Percentiles rank a stretch among this genome's conserved stretches.
Conservation (phyloP, 2,329 filamentous ascomycete genomes). For the Cordyceps pruinosa region DNA sequence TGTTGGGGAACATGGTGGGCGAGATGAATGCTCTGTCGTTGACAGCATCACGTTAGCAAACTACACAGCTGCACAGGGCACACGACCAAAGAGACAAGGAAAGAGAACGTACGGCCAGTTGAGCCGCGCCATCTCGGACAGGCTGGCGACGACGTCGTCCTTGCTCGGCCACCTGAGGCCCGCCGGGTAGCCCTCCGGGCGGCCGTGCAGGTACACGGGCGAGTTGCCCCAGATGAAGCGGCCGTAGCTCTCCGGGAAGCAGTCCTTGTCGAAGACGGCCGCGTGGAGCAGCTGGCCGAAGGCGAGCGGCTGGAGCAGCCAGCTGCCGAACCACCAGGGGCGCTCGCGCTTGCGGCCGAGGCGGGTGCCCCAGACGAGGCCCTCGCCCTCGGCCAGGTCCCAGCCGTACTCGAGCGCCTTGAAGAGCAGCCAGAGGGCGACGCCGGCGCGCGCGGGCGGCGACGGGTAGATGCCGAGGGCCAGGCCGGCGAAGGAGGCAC, state of each 20-base stretch:
- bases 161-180: constrained; percentile 66
- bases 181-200: constrained; percentile 61
- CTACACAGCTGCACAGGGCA: not conserved
- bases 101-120: constrained; percentile 66
- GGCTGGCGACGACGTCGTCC: constrained; percentile 69
- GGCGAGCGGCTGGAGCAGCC: constrained; percentile 70
- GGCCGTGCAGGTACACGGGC: constrained; percentile 67
- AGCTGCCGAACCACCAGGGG: constrained; percentile 81
- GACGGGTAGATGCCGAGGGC: constrained; percentile 69
- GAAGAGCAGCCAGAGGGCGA: constrained; percentile 76
- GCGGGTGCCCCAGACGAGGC: constrained; percentile 56
- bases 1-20: constrained; percentile 76
- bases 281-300: constrained; percentile 72
- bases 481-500: constrained; percentile 79
- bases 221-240: constrained; percentile 62
- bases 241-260: constrained; percentile 45
- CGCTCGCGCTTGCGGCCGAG: constrained; percentile 47
- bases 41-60: constrained; percentile 12
- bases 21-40: constrained; percentile 67
- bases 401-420: constrained; percentile 80
- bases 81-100: not conserved
- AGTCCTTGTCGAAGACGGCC: constrained; percentile 69
- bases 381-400: constrained; percentile 72
- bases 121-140: constrained; percentile 73
- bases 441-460: constrained; percentile 61